Conservation (phyloP, 2,329 filamentous ascomycete species). For the Aspergillus caelatus region DNA sequence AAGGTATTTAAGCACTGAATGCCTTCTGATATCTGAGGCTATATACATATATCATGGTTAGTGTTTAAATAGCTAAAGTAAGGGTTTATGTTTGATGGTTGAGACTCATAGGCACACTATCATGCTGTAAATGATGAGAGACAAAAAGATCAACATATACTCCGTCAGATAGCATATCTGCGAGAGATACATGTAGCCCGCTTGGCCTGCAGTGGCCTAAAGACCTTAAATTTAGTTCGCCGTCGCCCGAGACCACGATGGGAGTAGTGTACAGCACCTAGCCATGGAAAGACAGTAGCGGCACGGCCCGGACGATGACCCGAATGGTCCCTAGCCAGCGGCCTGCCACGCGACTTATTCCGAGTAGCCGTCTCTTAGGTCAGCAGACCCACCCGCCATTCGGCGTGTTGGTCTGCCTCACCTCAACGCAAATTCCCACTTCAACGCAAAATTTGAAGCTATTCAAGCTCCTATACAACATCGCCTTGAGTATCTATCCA, state of each 20-base stretch:
- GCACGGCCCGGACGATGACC: slow-evolving; percentile 14
- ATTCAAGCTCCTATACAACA: too few species aligned
- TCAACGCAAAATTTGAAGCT: too few species aligned
- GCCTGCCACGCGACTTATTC: background rate
- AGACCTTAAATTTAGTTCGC: slow-evolving; percentile 1
- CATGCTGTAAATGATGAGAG: background rate
- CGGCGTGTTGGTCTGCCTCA: too few species aligned
- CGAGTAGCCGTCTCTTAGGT: too few species aligned
- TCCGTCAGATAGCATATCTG: background rate
- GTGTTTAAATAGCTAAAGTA: background rate
- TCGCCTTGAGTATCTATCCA: too few species aligned
- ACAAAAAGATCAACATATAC: background rate
- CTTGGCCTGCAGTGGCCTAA: background rate
- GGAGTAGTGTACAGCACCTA: background rate
- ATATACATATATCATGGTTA: background rate
- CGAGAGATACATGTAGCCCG: background rate
- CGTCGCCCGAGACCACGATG: background rate
- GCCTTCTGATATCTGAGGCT: too few species aligned
- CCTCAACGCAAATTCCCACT: too few species aligned
- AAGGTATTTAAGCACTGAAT: too few species aligned
- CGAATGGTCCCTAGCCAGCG: background rate
- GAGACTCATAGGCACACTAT: background rate
- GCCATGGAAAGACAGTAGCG: slow-evolving; percentile 7
- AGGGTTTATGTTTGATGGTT: too few species aligned
- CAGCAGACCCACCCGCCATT: too few species aligned